phyloP scores from a whole-genome alignment of 2,329 filamentous ascomycete species.

The Trichoderma oligosporum region DNA sequence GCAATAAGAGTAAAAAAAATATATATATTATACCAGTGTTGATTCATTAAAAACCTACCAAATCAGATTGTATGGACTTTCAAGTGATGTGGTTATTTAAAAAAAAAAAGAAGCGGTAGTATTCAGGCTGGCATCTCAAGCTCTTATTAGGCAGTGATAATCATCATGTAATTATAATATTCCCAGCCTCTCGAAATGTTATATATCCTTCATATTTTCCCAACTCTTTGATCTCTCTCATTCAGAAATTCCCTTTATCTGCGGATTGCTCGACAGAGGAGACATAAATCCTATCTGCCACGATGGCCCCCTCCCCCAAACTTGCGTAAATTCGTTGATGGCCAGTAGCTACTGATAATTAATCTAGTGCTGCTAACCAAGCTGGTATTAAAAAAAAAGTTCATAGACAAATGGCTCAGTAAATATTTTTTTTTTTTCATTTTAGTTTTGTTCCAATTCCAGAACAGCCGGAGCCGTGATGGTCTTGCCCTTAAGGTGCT shows the following conservation, averaged over 20 bases:
- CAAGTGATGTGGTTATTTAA: too few species aligned
- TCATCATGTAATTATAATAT: too few species aligned
- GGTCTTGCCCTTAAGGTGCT: conserved; percentile 50
- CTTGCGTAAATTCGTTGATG: conserved; percentile 3
- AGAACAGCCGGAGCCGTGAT: conserved; percentile 52
- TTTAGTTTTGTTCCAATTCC: conserved; percentile 39
- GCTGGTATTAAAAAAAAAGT: conserved; percentile 12
- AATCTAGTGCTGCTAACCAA: conserved; percentile 15
- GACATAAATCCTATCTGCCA: not conserved
- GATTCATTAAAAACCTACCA: not conserved
- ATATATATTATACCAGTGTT: not conserved
- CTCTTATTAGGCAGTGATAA: not conserved
- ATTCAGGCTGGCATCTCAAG: not conserved
- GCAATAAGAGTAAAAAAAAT: not conserved
- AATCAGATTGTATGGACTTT: not conserved
- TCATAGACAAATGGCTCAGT: not conserved
- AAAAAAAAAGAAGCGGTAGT: not conserved
- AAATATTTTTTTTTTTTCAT: not conserved
- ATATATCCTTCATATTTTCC: not conserved
- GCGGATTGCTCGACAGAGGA: conserved; percentile 8
- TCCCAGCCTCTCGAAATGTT: too few species aligned
- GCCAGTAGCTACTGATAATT: conserved; percentile 4
- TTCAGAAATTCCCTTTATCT: not conserved
- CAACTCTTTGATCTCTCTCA: not conserved
- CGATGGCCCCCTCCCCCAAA: not conserved